Base-by-base conservation (phyloP, 78 protist genomes). In the Corallochytrium limacisporum region DNA sequence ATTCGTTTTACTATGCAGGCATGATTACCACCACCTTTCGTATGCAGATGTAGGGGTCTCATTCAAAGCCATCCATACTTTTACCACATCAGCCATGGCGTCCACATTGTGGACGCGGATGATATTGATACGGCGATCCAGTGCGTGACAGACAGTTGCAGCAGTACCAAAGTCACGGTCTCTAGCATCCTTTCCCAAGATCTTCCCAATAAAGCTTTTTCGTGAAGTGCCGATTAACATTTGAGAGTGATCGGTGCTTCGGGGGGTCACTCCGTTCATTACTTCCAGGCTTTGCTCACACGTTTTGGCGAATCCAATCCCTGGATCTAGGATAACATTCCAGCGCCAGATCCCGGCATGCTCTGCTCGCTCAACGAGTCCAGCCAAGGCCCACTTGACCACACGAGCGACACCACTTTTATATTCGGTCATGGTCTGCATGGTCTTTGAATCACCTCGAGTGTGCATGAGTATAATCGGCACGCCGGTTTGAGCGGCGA, bases 251-350 rank as follows among this genome's bases (percentile, higher is more conserved):
- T 31, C 5, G 8, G 35, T 6, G 7, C 54, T 28, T 13, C 50
- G 3, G 6, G 54, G 48, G 3, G 65, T 33, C 32, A 72, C 67
- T 10, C n/a, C 33, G 33, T 54, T 35, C 7, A 72, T 42, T 0
- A 77, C 60, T 13, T 47, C 72, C 1, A 73, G 69, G 4, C 59
- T 63, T 43, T 83, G 84, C 16, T 31, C 57, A 29, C 61, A 40
- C 1, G 72, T 63, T 62, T 83, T 83, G 16, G 82, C 74, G 35
- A 83, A 83, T 18, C 89, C 89, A 24, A 83, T 61, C 31, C 89
- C 89, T 1, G 84, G 84, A 51, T 83, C 89, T 16, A 74, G 39
- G 0, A 83, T 50, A 15, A 77, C 48, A 57, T 77, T 73, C 81
- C 81, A 83, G 12, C 37, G n/a, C 38, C 49, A 69, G 7, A 71